Base-by-base conservation (phyloP, 257 asterid species). In the Fraxinus pennsylvanica region DNA sequence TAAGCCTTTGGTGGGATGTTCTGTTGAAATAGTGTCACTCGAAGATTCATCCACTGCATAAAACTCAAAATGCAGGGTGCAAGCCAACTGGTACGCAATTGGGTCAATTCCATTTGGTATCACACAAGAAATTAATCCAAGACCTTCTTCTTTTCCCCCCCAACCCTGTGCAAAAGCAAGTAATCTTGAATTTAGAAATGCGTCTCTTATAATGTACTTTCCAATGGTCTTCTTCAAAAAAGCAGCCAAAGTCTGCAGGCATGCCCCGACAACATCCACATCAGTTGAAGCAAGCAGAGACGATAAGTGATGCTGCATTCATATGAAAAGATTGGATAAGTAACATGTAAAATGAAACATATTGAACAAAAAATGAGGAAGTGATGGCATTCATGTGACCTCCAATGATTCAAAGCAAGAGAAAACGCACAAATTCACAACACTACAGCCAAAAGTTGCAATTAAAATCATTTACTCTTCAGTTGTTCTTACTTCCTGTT, bases 121-220 rank as follows among this genome's bases (percentile, higher is more conserved):
- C 81, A 91, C 93, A 84, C 98, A 95, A 61, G 97, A 89, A 79
- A 95, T 89, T 86, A 95, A 86, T 81, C 99, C 99, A 74, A 95
- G 93, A 57, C 97, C 99, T 90, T 95, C 99, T 84, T 95, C 99
- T 80, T 90, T 93, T 57, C 96, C 96, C 38, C 99, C 99, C 99
- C 98, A 95, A 33, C 99, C 99, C 85, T 95, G 99, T 79, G 97
- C 98, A 84, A 93, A 88, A 79, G 97, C 88, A 82, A 92, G 93
- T 77, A 95, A 84, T 87, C 95, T 95, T 78, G 99, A 90, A 81
- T 88, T 92, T 67, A 95, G 88, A 82, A 96, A 91, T 76, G 90
- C 87, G 72, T 95, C 98, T 85, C 92, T 90, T 72, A 92, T 88
- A 71, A 91, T 85, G 87, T 93, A 93, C 81, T 92, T 93, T 74